phyloP scores from a whole-genome alignment of 331 rosid species.

The Spiraea crenata region DNA sequence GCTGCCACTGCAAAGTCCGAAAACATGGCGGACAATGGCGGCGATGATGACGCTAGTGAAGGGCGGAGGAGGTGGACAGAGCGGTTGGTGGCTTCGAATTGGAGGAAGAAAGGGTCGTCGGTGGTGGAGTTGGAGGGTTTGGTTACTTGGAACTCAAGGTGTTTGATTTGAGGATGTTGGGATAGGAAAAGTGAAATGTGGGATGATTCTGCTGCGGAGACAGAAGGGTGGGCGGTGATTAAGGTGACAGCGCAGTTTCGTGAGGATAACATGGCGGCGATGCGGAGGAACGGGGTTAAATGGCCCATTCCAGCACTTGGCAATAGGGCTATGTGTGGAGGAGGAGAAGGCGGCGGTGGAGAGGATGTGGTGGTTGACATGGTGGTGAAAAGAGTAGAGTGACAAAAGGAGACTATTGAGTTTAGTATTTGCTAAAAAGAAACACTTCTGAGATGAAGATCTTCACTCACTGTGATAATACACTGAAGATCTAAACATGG shows the following conservation, averaged over 20 bases:
- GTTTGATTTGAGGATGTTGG: constrained; percentile 21
- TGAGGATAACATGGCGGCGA: constrained; percentile 16
- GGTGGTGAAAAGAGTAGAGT: neutral
- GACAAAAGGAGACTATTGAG: no score
- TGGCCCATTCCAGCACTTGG: constrained; percentile 37
- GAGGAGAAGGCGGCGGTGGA: neutral
- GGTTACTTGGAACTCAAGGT: constrained; percentile 14
- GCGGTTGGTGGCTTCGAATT: constrained; percentile 21
- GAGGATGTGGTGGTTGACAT: constrained; percentile 9
- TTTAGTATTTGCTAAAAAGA: neutral
- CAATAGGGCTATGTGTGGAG: constrained; percentile 29
- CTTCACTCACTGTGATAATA: neutral
- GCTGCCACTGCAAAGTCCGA: constrained; percentile 1
- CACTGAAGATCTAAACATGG: no score
- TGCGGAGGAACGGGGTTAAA: constrained; percentile 28
- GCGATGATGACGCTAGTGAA: constrained; percentile 11
- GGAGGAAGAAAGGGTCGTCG: constrained; percentile 31
- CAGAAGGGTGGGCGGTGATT: constrained; percentile 22
- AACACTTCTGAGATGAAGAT: neutral
- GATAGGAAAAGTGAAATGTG: constrained; percentile 21
- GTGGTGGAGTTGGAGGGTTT: neutral
- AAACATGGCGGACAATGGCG: constrained; percentile 22
- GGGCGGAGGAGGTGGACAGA: constrained; percentile 23
- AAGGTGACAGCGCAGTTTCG: constrained; percentile 13
- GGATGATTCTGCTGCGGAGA: constrained; percentile 21